phyloP scores from a whole-genome alignment of 306 rosid genomes.

The Prunus fruticosa region DNA sequence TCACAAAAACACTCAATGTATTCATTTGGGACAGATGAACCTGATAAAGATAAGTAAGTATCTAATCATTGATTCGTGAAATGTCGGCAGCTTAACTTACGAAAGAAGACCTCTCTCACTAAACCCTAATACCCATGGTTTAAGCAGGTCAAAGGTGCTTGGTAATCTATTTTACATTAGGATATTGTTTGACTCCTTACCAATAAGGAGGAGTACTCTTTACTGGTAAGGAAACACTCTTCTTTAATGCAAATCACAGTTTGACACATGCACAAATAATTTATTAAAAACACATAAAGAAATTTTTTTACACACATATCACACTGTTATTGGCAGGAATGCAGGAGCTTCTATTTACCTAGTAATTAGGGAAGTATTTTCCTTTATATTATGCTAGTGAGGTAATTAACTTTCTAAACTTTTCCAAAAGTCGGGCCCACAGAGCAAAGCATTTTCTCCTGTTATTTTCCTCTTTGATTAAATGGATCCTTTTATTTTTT shows the following conservation, averaged over 20 bases:
- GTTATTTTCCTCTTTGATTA: too few relatives aligned
- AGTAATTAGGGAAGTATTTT: too few relatives aligned
- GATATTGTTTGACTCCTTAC: too few relatives aligned
- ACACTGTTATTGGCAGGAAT: too few relatives aligned
- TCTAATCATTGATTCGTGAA: not conserved
- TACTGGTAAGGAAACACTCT: accelerated
- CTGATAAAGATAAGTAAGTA: not conserved
- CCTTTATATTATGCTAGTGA: not conserved
- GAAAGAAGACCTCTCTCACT: not conserved
- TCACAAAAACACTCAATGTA: not conserved
- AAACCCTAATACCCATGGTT: not conserved
- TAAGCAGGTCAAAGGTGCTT: not conserved
- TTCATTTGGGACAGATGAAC: not conserved
- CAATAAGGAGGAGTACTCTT: too few relatives aligned
- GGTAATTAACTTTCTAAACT: not conserved
- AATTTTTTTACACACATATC: too few relatives aligned
- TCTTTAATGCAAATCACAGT: too few relatives aligned
- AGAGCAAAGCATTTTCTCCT: not conserved
- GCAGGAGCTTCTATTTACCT: too few relatives aligned
- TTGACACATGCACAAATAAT: too few relatives aligned
- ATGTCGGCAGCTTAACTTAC: conserved; percentile 1
- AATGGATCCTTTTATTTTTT: too few relatives aligned
- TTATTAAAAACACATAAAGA: too few relatives aligned
- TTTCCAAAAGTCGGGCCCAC: too few relatives aligned
- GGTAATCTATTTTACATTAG: not conserved